Evolutionary conservation across 2,329 filamentous ascomycete species (phyloP).

Genomic region (Ilyonectria sp.): DNA sequence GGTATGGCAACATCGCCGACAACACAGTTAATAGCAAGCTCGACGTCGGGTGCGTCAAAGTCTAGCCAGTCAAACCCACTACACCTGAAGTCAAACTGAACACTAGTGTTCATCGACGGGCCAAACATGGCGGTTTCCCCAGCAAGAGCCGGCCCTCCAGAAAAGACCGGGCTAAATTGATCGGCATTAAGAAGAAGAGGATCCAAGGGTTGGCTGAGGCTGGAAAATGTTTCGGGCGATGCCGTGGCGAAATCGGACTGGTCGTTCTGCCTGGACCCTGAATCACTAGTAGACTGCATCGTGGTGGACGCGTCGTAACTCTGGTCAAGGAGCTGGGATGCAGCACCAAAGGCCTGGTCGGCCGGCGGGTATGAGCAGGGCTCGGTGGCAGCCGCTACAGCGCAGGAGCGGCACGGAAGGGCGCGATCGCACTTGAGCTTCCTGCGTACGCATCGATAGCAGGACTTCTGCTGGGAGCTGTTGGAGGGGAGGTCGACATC

Average conservation of each 20-base stretch:
- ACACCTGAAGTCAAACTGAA: slow-evolving; percentile 34
- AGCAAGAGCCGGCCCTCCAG: not conserved
- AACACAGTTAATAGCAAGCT: slow-evolving; percentile 11
- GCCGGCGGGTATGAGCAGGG: slow-evolving; percentile 33
- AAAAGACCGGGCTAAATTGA: slow-evolving; percentile 20
- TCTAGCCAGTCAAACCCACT: slow-evolving; percentile 43
- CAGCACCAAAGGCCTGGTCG: slow-evolving; percentile 4
- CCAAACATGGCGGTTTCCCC: slow-evolving; percentile 2
- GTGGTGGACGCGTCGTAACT: not conserved
- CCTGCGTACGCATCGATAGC: slow-evolving; percentile 47
- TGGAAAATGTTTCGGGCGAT: slow-evolving; percentile 11
- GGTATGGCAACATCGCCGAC: not conserved
- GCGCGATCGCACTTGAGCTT: slow-evolving; percentile 47
- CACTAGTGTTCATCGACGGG: not conserved
- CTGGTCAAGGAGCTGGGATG: not conserved
- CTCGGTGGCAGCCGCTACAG: slow-evolving; percentile 16
- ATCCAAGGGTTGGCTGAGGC: slow-evolving; percentile 18
- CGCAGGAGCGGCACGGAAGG: slow-evolving; percentile 44
- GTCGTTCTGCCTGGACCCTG: not conserved
- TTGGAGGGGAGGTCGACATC: slow-evolving; percentile 34
- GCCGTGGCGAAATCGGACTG: not conserved
- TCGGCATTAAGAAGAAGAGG: slow-evolving; percentile 19
- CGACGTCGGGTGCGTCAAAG: slow-evolving; percentile 36
- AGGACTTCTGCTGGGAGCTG: slow-evolving; percentile 44
- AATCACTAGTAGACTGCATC: not conserved